Percentiles rank a stretch among this genome's conserved stretches.
Evolutionary conservation across 768 basidiomycete genomes (phyloP).

Genomic region (Plicaturopsis crispa): DNA sequence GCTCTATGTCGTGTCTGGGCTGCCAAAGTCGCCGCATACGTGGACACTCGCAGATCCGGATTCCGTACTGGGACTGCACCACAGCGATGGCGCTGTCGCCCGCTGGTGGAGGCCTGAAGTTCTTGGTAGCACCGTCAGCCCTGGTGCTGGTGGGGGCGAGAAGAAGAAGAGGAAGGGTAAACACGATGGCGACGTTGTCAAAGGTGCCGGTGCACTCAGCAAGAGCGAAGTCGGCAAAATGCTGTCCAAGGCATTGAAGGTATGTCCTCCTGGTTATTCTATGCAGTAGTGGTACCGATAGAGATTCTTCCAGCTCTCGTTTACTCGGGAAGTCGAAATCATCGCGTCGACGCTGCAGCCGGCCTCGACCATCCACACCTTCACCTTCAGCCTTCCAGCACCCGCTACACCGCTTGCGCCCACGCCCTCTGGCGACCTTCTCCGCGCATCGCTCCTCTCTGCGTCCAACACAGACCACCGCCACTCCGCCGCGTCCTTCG

Average conservation of each 20-base stretch:
- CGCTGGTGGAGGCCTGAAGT: slow-evolving; percentile 92
- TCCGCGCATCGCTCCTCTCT: slow-evolving; percentile 70
- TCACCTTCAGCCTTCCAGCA: slow-evolving; percentile 81
- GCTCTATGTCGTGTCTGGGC: slow-evolving; percentile 81
- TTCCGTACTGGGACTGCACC: slow-evolving; percentile 72
- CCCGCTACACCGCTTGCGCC: slow-evolving; percentile 72
- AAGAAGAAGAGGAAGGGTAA: slow-evolving; percentile 62
- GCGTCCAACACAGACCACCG: slow-evolving; percentile 44
- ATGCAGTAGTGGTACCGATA: neutral
- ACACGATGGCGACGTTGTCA: slow-evolving; percentile 48
- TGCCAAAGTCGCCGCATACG: slow-evolving; percentile 83
- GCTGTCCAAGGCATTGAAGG: slow-evolving; percentile 88
- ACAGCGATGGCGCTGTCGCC: slow-evolving; percentile 77
- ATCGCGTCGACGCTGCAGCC: slow-evolving; percentile 94
- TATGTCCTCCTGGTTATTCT: slow-evolving; percentile 19
- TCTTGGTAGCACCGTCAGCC: slow-evolving; percentile 80
- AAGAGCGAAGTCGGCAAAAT: slow-evolving; percentile 88
- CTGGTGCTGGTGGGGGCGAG: slow-evolving; percentile 75
- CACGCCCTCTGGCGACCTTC: slow-evolving; percentile 60
- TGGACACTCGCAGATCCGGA: slow-evolving; percentile 88
- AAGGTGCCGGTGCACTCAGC: slow-evolving; percentile 72
- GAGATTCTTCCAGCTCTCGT: slow-evolving; percentile 56
- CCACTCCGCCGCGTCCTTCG: slow-evolving; percentile 63
- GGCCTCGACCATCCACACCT: slow-evolving; percentile 86
- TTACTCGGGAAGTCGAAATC: slow-evolving; percentile 88